Evolutionary conservation across 257 asterid species (phyloP), one percentile per base, ranked within the genome.

Genomic region (Nicotiana attenuata): DNA sequence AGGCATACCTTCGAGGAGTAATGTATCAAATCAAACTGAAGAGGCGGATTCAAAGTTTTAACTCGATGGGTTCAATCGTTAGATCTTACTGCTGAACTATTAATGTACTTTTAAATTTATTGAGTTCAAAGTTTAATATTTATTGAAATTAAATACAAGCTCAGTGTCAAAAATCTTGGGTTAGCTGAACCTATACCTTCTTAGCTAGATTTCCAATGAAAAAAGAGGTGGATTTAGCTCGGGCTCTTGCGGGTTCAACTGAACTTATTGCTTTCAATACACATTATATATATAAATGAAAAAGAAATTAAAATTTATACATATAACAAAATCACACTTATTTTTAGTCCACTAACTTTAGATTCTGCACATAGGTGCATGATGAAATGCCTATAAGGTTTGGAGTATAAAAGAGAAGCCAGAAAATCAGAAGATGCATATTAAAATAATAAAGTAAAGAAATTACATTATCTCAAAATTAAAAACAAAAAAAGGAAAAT

Each of bases 1-100:
- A 84, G 78, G 63, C 83, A 84, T 82, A 75, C 87, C 10, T 88
- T 88, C 0, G 88, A 88, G 71, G 91, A 84, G 69, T 88, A 76
- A 86, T 53, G 67, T n/a, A 17, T 55, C 4, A 13, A 20, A 14
- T 10, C 33, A 5, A 10, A 31, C 14, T 29, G 1, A 65, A 29
- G 3, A 9, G 5, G 0, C 19, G 0, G 0, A 35, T 41, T 41
- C 33, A 5, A 0, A 69, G 5, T 41, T 68, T 10, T 41, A 69
- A 69, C n/a, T 0, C 11, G 13, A 41, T 10, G 1, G 19, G 9
- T n/a, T 35, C 10, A 5, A 2, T 68, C 41, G 20, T 38, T 38
- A n/a, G 10, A 35, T 38, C 6, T n/a, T 9, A 67, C 53, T 9
- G 10, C 1, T 33, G 53, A 33, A 67, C 20, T 19, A 13, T 69